These are phyloP conservation scores for Musa troglodytarum DNA, from an alignment of 176 grass and related monocot species.

Conservation along the genomic window DNA sequence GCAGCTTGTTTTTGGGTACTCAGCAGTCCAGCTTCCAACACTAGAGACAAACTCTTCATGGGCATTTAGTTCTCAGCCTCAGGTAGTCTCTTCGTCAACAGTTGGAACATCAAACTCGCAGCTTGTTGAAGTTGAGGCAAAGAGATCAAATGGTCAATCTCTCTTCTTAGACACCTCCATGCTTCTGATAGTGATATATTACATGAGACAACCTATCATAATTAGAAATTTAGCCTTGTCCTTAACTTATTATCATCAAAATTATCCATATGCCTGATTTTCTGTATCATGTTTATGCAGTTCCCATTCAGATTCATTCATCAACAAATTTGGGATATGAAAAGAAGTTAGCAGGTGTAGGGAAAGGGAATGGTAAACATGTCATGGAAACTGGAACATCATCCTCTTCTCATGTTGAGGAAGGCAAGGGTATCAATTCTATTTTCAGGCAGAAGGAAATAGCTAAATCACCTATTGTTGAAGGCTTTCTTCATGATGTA, in stretches of 20 bases:
- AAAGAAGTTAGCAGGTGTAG: neutral
- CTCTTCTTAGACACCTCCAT: neutral
- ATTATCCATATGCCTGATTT: neutral
- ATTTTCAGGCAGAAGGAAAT: constrained; percentile 14
- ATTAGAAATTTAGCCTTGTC: no score
- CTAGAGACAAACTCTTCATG: constrained; percentile 83
- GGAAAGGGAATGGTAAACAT: constrained; percentile 11
- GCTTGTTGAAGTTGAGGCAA: constrained; percentile 11
- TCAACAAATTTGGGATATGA: constrained; percentile 22
- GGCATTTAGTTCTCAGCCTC: constrained; percentile 55
- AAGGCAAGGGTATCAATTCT: constrained; percentile 27
- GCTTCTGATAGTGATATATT: neutral
- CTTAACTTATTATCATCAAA: no score
- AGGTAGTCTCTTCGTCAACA: constrained; percentile 29
- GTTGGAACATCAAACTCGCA: constrained; percentile 31
- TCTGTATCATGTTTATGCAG: neutral
- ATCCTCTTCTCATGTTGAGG: constrained; percentile 41
- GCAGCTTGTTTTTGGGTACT: constrained; percentile 79
- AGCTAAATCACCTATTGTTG: constrained; percentile 16
- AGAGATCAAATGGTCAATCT: constrained; percentile 42
- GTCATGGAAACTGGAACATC: constrained; percentile 35
- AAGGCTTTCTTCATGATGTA: constrained; percentile 31
- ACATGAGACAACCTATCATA: no score
- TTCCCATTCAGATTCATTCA: neutral
- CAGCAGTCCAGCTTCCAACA: constrained; percentile 67